Percentiles rank a stretch among this genome's conserved stretches.
Evolutionary conservation across 164 flowering plant genomes (phyloP).

Genomic region (Sextonia rubra): DNA sequence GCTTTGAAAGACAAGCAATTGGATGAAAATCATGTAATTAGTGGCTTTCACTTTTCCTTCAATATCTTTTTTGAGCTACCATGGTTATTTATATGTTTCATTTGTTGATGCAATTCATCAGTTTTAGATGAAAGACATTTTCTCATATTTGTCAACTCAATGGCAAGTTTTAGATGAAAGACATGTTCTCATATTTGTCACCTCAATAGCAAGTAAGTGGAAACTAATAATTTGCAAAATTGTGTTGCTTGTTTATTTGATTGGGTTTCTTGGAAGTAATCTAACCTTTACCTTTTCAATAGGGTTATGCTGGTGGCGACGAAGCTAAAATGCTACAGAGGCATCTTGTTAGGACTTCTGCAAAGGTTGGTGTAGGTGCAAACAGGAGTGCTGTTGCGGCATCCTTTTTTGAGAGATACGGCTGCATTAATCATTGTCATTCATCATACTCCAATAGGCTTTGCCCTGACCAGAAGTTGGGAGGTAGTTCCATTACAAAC

Average conservation of each 20-base stretch:
- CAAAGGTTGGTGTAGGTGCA: constrained; percentile 75
- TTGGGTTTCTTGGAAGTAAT: background rate
- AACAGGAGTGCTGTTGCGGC: constrained; percentile 58
- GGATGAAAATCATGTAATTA: too few species aligned
- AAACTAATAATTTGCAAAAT: background rate
- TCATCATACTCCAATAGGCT: constrained; percentile 8
- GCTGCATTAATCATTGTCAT: constrained; percentile 28
- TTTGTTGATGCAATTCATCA: background rate
- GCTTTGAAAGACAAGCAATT: too few species aligned
- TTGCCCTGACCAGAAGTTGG: constrained; percentile 16
- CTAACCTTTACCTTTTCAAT: constrained; percentile 9
- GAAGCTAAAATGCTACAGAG: constrained; percentile 84
- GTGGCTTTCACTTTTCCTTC: background rate
- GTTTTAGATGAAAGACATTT: background rate
- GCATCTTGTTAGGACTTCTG: constrained; percentile 47
- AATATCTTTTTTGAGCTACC: background rate
- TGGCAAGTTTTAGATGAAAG: too few species aligned
- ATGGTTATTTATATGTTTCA: background rate
- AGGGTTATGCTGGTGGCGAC: constrained; percentile 98
- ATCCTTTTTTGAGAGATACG: constrained; percentile 45
- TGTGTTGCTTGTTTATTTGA: background rate
- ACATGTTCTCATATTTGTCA: too few species aligned
- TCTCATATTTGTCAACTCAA: background rate
- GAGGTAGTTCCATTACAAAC: constrained; percentile 12
- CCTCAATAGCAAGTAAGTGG: background rate